These are phyloP conservation scores for Fagopyrum tataricum DNA, from an alignment of 148 eudicot species.

Conservation along the genomic window DNA sequence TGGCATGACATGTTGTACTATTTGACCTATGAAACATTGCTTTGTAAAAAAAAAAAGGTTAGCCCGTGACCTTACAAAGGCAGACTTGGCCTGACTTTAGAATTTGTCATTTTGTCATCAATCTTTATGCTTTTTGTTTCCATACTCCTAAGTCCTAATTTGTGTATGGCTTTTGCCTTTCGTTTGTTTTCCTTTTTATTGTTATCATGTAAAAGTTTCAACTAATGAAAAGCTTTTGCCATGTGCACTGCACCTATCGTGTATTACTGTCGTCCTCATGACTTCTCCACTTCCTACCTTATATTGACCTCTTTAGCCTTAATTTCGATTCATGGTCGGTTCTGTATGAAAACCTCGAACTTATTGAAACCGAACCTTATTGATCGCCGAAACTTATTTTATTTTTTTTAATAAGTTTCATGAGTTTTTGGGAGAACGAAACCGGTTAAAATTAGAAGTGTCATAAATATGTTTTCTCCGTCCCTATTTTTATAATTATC, in stretches of 20 bases:
- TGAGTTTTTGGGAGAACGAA: no score
- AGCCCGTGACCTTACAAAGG: constrained; percentile 7
- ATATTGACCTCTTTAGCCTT: no score
- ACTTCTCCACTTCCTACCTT: background rate
- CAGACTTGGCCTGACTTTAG: background rate
- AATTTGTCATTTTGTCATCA: constrained; percentile 8
- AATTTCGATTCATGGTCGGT: no score
- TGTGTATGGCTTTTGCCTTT: background rate
- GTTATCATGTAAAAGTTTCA: constrained; percentile 1
- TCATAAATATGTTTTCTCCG: no score
- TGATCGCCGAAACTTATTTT: no score
- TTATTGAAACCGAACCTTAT: no score
- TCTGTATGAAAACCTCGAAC: no score
- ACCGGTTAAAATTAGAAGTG: no score
- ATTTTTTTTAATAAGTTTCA: no score
- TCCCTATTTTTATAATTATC: no score
- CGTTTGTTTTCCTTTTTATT: background rate
- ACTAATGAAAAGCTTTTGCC: background rate
- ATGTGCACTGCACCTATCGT: constrained; percentile 4
- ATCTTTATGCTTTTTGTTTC: background rate
- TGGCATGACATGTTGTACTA: constrained; percentile 1
- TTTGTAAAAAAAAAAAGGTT: background rate
- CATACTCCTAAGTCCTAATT: background rate
- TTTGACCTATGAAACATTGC: background rate
- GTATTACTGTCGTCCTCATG: background rate